Evolutionary conservation across 495 filamentous ascomycete genomes (phyloP).

Genomic region (Neurospora sp.): DNA sequence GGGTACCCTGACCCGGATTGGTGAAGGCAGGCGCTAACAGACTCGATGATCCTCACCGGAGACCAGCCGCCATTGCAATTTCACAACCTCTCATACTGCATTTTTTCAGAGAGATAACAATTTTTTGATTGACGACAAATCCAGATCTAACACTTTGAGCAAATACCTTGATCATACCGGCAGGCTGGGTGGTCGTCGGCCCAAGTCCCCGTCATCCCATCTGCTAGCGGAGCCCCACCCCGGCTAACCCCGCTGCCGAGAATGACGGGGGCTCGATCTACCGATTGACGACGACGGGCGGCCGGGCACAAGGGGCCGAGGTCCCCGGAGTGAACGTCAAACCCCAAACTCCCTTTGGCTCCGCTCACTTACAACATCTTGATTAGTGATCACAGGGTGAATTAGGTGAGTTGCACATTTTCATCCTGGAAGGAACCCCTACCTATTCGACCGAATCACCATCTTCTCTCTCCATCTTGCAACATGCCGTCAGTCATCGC

Average conservation of each 20-base stretch:
- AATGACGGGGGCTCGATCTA: background rate
- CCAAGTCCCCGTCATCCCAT: background rate
- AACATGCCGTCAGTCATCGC: background rate
- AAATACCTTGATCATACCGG: background rate
- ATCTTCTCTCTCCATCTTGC: background rate
- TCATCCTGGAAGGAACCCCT: background rate
- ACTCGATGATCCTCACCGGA: fast-evolving
- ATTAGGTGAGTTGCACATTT: background rate
- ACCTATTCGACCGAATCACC: background rate
- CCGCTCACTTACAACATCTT: background rate
- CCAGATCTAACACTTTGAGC: no score
- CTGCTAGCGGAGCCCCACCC: background rate
- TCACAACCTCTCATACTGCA: no score
- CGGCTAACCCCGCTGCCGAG: background rate
- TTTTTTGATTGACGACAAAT: no score
- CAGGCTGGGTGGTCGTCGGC: background rate
- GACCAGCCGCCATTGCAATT: background rate
- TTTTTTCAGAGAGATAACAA: no score
- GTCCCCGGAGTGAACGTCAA: background rate
- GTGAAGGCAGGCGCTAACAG: background rate
- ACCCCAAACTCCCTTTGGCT: background rate
- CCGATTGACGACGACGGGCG: background rate
- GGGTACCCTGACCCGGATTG: background rate
- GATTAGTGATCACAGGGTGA: background rate
- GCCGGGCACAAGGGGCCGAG: background rate